Base-by-base conservation (phyloP, 176 grass and related monocot species). In the Melocanna baccifera region DNA sequence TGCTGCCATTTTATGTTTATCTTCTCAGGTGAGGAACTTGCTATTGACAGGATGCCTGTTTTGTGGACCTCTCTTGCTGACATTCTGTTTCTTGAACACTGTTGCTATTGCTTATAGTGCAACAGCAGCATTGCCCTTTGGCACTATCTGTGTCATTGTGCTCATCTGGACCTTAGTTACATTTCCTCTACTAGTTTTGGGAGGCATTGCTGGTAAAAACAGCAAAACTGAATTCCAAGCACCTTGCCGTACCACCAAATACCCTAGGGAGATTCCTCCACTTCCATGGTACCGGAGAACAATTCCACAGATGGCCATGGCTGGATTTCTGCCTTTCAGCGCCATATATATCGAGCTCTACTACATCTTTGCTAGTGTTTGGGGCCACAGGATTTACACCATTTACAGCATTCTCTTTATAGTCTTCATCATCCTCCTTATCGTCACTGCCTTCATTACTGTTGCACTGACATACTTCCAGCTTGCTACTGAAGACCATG, bases 371-470 rank as follows among this genome's bases (percentile, higher is more conserved):
- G 93, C 95, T 25, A 98, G 95, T 84, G 95, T 98, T 62, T 98
- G 95, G 95, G 95, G 95, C 70, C 95, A 98, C 91, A 93, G 83
- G 69, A 98, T 94, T 69, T 97, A 97, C 82, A 98, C 91, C n/a
- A 98, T 98, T 47, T 98, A 98, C 87, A 95, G 95, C 88, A 98
- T 98, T 84, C 91, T 98, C 61, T 98, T 98, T 78, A 93, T 98
- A 37, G 95, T 98, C 28, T 98, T 98, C 28, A 93, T 95, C 79
- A 98, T 98, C 83, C 91, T 98, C 41, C 91, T 98, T 12, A 88
- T 95, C 3, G 95, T 98, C 32, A 98, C 95, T 72, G 95, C 95
- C 46, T 98, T 95, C 81, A 98, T 98, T 78, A 98, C 95, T 30
- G 89, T 98, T 84, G 95, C 93, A 43, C 81, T 98, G 87, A 98